Conservation (phyloP, 805 yeast species). For the Candida glaebosa region DNA sequence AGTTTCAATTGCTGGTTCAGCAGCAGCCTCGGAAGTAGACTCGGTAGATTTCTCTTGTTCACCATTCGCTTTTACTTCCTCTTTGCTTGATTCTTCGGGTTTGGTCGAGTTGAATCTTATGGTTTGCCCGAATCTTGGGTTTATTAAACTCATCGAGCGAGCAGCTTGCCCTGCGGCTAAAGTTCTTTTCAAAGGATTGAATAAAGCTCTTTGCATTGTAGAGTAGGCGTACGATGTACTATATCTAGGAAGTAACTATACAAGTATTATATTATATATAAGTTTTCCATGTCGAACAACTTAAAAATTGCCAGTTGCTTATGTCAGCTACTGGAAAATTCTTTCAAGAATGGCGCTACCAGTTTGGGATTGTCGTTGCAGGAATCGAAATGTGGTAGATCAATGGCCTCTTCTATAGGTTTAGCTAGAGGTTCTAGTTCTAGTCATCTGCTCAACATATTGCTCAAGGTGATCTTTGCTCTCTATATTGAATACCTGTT, state of each 20-base stretch:
- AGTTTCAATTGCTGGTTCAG: constrained; percentile 8
- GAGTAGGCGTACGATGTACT: neutral
- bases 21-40: constrained; percentile 9
- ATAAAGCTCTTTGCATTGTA: constrained; percentile 25
- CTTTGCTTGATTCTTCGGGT: constrained; percentile 11
- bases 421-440: constrained; percentile 7
- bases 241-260: no score
- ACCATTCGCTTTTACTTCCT: constrained; percentile 11
- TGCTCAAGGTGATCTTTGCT: constrained; percentile 18
- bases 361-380: neutral
- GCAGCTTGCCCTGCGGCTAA: constrained; percentile 10
- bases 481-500: constrained; percentile 12
- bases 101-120: constrained; percentile 18
- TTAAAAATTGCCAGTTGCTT: constrained; percentile 1
- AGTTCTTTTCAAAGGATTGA: constrained; percentile 18
- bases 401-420: neutral
- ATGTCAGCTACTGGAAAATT: constrained; percentile 5
- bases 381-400: neutral
- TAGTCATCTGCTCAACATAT: constrained; percentile 19
- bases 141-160: constrained; percentile 11
- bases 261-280: no score
- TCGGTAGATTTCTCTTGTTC: constrained; percentile 8
- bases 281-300: neutral
- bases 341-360: constrained; percentile 1
- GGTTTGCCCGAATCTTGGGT: constrained; percentile 9